A percentile compares a stretch with the other conserved stretches of the same genome.
These are phyloP conservation scores for Olyra latifolia DNA, from an alignment of 176 grass and related monocot species.

Conservation along the genomic window DNA sequence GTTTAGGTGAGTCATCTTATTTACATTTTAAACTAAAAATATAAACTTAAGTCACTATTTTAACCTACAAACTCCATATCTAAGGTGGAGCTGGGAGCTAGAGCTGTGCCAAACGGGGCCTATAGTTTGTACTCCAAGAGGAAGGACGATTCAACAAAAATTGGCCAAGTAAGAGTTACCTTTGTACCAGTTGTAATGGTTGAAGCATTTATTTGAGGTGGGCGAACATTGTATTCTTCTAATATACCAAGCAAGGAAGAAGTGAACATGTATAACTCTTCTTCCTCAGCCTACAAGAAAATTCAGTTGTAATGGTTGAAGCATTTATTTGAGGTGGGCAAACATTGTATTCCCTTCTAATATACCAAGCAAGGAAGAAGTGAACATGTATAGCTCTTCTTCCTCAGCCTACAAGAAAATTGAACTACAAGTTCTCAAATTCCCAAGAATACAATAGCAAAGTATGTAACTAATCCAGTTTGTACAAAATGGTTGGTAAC, in stretches of 20 bases:
- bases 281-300: conserved; percentile 73
- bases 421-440: conserved; percentile 21
- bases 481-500: conserved; percentile 9
- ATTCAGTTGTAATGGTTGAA: conserved; percentile 60
- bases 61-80: too few relatives aligned
- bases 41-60: too few relatives aligned
- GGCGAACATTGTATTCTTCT: conserved; percentile 71
- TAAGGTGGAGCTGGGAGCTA: too few relatives aligned
- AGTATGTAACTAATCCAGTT: conserved; percentile 5
- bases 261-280: conserved; percentile 86
- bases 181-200: conserved; percentile 66
- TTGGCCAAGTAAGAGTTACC: conserved; percentile 44
- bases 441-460: conserved; percentile 1
- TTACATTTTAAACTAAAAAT: too few relatives aligned
- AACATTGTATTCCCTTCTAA: conserved; percentile 75
- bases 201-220: conserved; percentile 74
- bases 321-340: conserved; percentile 73
- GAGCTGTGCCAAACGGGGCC: too few relatives aligned
- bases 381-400: conserved; percentile 87
- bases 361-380: conserved; percentile 88
- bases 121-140: conserved; percentile 11
- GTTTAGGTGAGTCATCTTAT: too few relatives aligned
- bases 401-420: conserved; percentile 68
- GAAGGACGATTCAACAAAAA: neutral
- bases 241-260: conserved; percentile 90